Conservation (phyloP, 345 rosid species). For the Camelina hispida region DNA sequence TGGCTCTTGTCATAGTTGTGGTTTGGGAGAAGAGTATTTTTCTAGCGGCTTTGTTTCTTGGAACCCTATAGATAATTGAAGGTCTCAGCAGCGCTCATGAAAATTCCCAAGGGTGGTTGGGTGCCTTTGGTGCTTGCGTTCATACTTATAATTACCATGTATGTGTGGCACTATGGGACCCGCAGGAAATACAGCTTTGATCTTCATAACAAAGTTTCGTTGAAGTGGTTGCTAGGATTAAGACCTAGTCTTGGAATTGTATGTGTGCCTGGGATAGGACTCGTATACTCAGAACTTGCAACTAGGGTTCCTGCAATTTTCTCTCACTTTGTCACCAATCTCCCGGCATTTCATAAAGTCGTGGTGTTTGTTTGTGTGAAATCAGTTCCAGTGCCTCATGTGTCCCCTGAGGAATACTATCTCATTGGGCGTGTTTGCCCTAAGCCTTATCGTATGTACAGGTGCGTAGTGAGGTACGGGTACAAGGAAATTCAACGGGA, state of each 20-base stretch:
- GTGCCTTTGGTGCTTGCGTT: constrained; percentile 76
- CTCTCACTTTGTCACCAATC: constrained; percentile 95
- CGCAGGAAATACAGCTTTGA: constrained; percentile 89
- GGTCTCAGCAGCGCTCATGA: constrained; percentile 86
- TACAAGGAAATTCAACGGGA: constrained; percentile 90
- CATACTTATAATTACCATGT: constrained; percentile 77
- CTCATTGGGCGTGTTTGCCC: constrained; percentile 95
- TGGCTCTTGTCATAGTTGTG: constrained; percentile 82
- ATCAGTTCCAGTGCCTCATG: constrained; percentile 92
- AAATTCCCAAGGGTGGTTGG: constrained; percentile 93
- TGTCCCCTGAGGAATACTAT: constrained; percentile 87
- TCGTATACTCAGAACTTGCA: constrained; percentile 88
- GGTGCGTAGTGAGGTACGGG: constrained; percentile 95
- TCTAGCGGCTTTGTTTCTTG: constrained; percentile 64
- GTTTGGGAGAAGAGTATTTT: constrained; percentile 71
- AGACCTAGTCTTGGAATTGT: constrained; percentile 97
- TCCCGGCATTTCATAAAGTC: constrained; percentile 92
- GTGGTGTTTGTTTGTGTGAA: constrained; percentile 93
- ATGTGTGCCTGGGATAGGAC: constrained; percentile 95
- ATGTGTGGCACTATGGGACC: constrained; percentile 90
- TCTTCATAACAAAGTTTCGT: constrained; percentile 92
- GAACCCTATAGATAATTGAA: constrained; percentile 74
- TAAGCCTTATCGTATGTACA: constrained; percentile 89
- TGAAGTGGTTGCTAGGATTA: constrained; percentile 88
- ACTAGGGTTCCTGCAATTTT: constrained; percentile 94